Conservation (phyloP, 768 basidiomycete species). For the Suillus discolor region DNA sequence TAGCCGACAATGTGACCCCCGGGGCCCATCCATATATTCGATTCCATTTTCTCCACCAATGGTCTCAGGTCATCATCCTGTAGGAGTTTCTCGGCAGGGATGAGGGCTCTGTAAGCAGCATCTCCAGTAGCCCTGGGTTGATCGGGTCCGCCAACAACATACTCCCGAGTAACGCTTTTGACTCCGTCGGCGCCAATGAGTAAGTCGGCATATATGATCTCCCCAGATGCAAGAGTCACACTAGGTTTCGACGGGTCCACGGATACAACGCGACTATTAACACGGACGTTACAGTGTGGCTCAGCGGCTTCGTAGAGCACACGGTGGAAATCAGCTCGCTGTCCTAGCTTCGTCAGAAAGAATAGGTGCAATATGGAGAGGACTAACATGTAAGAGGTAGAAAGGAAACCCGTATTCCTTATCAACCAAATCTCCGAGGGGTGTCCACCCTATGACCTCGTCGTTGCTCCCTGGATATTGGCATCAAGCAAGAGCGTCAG, state of each 20-base stretch:
- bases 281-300: slow-evolving; percentile 39
- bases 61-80: slow-evolving; percentile 52
- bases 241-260: slow-evolving; percentile 34
- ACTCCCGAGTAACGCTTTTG: slow-evolving; percentile 53
- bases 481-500: neutral
- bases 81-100: slow-evolving; percentile 48
- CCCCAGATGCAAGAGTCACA: slow-evolving; percentile 45
- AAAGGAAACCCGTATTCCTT: slow-evolving; percentile 36
- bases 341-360: neutral
- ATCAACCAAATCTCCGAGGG: slow-evolving; percentile 37
- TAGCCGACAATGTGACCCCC: slow-evolving; percentile 48
- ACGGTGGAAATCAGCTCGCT: slow-evolving; percentile 51
- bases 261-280: slow-evolving; percentile 39
- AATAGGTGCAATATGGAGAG: neutral
- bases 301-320: slow-evolving; percentile 39
- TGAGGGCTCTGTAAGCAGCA: slow-evolving; percentile 60
- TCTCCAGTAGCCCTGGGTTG: slow-evolving; percentile 60
- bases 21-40: slow-evolving; percentile 66
- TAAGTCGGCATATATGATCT: slow-evolving; percentile 46
- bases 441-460: slow-evolving; percentile 38
- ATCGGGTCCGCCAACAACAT: slow-evolving; percentile 49
- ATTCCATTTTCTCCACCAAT: slow-evolving; percentile 53
- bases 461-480: slow-evolving; percentile 32
- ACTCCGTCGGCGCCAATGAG: slow-evolving; percentile 58
- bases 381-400: slow-evolving; percentile 36